These are phyloP conservation scores for Eucalyptus globulus DNA, from an alignment of 345 rosid genomes.

Conservation along the genomic window DNA sequence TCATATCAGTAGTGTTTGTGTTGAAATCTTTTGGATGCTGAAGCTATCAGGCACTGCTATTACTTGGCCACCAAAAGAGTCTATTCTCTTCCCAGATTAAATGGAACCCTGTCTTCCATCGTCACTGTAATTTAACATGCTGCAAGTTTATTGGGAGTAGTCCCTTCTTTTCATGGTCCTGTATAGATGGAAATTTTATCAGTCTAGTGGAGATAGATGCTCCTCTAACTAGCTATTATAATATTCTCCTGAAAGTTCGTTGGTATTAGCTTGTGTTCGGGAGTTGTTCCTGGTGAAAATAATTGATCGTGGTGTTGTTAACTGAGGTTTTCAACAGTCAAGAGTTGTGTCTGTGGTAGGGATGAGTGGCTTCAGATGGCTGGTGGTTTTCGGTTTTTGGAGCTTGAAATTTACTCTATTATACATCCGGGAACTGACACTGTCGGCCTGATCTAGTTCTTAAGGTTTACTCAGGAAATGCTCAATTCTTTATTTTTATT, in stretches of 20 bases:
- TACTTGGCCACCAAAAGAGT: background rate
- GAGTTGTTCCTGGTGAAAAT: background rate
- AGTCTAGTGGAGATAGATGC: background rate
- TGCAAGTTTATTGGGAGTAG: background rate
- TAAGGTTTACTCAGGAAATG: background rate
- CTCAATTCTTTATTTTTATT: background rate
- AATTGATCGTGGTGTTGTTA: background rate
- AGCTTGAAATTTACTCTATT: background rate
- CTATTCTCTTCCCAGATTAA: background rate
- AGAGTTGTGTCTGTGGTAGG: background rate
- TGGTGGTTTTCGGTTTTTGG: background rate
- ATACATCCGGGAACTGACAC: background rate
- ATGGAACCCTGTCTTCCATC: background rate
- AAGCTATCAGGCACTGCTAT: background rate
- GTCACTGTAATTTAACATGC: background rate
- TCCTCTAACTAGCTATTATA: background rate
- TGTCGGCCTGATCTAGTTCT: background rate
- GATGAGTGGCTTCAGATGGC: background rate
- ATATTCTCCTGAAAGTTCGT: background rate
- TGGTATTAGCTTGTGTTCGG: background rate
- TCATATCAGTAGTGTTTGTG: background rate
- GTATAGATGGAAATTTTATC: background rate
- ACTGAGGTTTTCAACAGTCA: background rate
- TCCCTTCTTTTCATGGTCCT: background rate
- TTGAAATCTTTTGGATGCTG: background rate